Conservation (phyloP, 805 yeast species). For the Metschnikowia chrysomelidarum region DNA sequence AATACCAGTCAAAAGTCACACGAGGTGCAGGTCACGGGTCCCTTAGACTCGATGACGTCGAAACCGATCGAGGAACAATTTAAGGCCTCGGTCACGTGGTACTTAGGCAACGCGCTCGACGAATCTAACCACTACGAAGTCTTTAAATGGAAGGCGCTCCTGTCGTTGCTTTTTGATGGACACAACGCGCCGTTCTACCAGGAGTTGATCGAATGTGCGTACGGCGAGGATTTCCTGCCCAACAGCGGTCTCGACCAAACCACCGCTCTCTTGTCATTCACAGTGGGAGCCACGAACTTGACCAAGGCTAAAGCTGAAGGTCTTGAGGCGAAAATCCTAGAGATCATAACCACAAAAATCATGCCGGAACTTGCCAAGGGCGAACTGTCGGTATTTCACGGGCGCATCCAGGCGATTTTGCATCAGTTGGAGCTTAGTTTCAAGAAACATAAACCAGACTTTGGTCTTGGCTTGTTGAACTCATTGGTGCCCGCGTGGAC, state of each 20-base stretch:
- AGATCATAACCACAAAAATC: slow-evolving; percentile 44
- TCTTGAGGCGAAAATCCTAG: slow-evolving; percentile 48
- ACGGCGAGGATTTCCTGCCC: slow-evolving; percentile 82
- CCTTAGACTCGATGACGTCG: slow-evolving; percentile 56
- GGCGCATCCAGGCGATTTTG: slow-evolving; percentile 74
- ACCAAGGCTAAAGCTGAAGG: slow-evolving; percentile 42
- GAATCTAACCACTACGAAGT: slow-evolving; percentile 57
- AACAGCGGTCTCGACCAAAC: slow-evolving; percentile 86
- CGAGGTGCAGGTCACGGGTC: slow-evolving; percentile 53
- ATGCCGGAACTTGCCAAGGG: slow-evolving; percentile 29
- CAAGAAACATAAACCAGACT: slow-evolving; percentile 85
- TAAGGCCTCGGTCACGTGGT: slow-evolving; percentile 87
- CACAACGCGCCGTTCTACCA: slow-evolving; percentile 90
- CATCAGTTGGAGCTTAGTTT: slow-evolving; percentile 83
- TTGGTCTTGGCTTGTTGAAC: slow-evolving; percentile 76
- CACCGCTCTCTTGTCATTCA: slow-evolving; percentile 72
- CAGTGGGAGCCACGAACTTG: slow-evolving; percentile 83
- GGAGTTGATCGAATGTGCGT: slow-evolving; percentile 77
- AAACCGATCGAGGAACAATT: slow-evolving; percentile 70
- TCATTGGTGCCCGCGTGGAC: slow-evolving; percentile 84
- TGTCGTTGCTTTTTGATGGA: slow-evolving; percentile 78
- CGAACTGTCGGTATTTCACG: slow-evolving; percentile 25
- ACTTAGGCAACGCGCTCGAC: slow-evolving; percentile 65
- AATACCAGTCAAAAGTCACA: slow-evolving; percentile 10
- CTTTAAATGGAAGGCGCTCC: slow-evolving; percentile 68